Conservation (phyloP, 495 filamentous ascomycete species). For the Aspergillus kassunensis region DNA sequence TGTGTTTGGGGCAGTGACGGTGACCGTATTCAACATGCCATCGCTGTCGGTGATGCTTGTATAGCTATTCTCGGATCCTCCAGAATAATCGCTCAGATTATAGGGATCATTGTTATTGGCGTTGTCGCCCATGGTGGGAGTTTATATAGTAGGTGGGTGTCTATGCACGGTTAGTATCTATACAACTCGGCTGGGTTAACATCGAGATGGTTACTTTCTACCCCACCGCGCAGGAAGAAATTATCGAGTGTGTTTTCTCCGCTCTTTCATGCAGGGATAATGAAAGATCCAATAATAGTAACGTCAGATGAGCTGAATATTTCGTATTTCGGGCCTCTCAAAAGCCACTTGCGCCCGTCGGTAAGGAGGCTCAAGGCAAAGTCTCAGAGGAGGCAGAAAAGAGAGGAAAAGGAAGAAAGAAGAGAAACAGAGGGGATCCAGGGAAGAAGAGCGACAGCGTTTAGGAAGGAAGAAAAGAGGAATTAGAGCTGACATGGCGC, state of each 20-base stretch:
- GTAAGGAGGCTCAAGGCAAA: neutral
- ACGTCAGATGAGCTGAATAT: neutral
- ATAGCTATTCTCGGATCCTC: too few relatives aligned
- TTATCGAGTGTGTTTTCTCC: neutral
- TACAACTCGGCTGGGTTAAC: neutral
- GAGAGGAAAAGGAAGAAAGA: slow-evolving; percentile 12
- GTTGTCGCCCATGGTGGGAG: neutral
- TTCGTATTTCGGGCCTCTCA: slow-evolving; percentile 5
- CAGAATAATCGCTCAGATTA: too few relatives aligned
- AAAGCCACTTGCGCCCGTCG: neutral
- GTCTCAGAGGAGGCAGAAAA: slow-evolving; percentile 4
- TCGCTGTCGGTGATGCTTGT: too few relatives aligned
- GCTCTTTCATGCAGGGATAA: slow-evolving; percentile 6
- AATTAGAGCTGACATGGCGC: slow-evolving; percentile 19
- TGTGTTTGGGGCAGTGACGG: neutral
- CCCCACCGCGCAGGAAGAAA: neutral
- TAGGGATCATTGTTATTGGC: too few relatives aligned
- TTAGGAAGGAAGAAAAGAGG: slow-evolving; percentile 5
- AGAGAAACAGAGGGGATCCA: neutral
- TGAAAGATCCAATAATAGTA: neutral
- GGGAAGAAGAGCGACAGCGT: slow-evolving; percentile 13
- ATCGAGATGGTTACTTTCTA: neutral
- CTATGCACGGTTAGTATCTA: neutral
- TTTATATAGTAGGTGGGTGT: neutral
- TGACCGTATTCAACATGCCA: too few relatives aligned